Conservation (phyloP, 2,329 filamentous ascomycete genomes). For the Amesomyces nigricolor region DNA sequence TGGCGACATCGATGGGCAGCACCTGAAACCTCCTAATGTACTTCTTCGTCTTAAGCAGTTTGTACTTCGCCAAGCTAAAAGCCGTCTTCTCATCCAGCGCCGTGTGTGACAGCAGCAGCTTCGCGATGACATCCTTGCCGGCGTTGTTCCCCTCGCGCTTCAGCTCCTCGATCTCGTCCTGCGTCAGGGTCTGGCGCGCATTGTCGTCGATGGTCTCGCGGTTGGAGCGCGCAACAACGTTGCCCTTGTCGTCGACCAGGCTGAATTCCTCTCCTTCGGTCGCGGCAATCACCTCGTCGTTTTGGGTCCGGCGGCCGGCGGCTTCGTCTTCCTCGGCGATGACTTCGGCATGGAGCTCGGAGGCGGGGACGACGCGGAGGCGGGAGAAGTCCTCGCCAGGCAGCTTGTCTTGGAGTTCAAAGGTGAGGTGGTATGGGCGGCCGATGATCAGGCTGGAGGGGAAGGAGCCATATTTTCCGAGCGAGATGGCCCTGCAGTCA, state of each 20-base stretch:
- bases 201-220: constrained; percentile 55
- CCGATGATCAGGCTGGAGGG: constrained; percentile 83
- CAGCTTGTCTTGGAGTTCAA: constrained; percentile 72
- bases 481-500: constrained; percentile 63
- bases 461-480: constrained; percentile 91
- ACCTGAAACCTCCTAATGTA: constrained; percentile 85
- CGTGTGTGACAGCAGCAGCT: constrained; percentile 82
- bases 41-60: constrained; percentile 87
- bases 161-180: constrained; percentile 69
- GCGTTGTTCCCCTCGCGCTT: constrained; percentile 69
- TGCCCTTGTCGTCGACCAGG: constrained; percentile 41
- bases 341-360: constrained; percentile 78
- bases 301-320: constrained; percentile 31
- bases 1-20: constrained; percentile 72
- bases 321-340: constrained; percentile 41
- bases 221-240: constrained; percentile 50
- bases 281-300: constrained; percentile 36
- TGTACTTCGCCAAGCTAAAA: constrained; percentile 94
- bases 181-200: constrained; percentile 69
- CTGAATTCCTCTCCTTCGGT: constrained; percentile 41
- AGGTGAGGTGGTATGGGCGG: constrained; percentile 88
- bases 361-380: constrained; percentile 71
- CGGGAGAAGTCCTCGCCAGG: constrained; percentile 60
- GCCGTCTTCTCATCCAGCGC: constrained; percentile 89
- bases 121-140: constrained; percentile 86